These are phyloP conservation scores for Coleophoma cylindrospora DNA, from an alignment of 2,329 filamentous ascomycete species.

Conservation along the genomic window DNA sequence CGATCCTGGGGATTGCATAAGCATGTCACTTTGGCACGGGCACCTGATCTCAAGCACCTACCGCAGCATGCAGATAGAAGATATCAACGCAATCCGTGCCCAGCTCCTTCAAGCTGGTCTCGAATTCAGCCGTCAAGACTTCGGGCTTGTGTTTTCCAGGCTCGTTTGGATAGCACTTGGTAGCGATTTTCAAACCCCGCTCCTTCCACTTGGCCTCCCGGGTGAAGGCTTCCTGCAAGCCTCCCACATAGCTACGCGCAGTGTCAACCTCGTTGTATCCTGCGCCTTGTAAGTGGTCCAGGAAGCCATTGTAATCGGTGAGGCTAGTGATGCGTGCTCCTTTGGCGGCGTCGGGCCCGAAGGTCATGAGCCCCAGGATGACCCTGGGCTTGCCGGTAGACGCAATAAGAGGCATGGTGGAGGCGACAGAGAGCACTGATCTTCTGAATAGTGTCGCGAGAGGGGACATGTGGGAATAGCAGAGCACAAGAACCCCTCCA, in stretches of 20 bases:
- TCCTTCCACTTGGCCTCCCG: constrained; percentile 72
- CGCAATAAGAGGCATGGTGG: background rate
- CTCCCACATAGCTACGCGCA: constrained; percentile 66
- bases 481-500: no score
- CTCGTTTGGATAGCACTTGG: constrained; percentile 66
- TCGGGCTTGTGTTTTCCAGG: constrained; percentile 58
- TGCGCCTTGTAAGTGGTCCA: constrained; percentile 71
- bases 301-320: constrained; percentile 62
- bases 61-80: constrained; percentile 69
- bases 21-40: no score
- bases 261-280: constrained; percentile 87
- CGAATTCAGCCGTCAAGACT: constrained; percentile 59
- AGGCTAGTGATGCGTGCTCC: constrained; percentile 69
- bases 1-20: constrained; percentile 36
- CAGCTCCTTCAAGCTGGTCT: constrained; percentile 66
- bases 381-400: constrained; percentile 29
- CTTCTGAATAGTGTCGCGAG: no score
- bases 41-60: constrained; percentile 3
- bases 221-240: constrained; percentile 75
- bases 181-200: constrained; percentile 71
- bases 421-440: no score
- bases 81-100: constrained; percentile 72
- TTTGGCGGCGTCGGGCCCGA: constrained; percentile 56
- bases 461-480: no score
- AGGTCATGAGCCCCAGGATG: constrained; percentile 85